phyloP scores from a whole-genome alignment of 371 early-diverging fungal genomes.

The Mucor piriformis region DNA sequence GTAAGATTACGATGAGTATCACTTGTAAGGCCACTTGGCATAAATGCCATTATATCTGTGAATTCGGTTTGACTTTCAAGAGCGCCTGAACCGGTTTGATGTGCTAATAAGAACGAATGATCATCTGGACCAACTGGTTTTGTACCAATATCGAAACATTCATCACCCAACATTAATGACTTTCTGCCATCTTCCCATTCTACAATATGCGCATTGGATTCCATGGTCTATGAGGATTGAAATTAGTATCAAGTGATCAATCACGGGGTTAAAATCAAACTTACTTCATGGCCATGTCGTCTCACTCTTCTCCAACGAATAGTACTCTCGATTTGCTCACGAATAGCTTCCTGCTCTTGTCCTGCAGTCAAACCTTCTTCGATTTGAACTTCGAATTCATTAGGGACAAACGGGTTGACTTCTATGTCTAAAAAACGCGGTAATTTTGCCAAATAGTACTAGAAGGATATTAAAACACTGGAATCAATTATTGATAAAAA shows the following conservation, averaged over 20 bases:
- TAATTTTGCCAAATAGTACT: slow-evolving; percentile 72
- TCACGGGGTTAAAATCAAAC: too few species aligned
- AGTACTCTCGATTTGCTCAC: slow-evolving; percentile 72
- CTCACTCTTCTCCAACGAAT: slow-evolving; percentile 77
- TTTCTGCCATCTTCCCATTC: slow-evolving; percentile 83
- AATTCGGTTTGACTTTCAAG: slow-evolving; percentile 72
- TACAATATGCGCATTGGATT: slow-evolving; percentile 81
- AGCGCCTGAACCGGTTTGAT: slow-evolving; percentile 64
- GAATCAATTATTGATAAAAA: too few species aligned
- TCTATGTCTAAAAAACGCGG: slow-evolving; percentile 78
- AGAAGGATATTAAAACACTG: not conserved
- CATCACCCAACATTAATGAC: slow-evolving; percentile 77
- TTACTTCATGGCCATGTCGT: slow-evolving; percentile 42
- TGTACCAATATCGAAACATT: slow-evolving; percentile 72
- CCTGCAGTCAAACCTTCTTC: slow-evolving; percentile 46
- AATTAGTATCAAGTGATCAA: too few species aligned
- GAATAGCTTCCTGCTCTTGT: slow-evolving; percentile 45
- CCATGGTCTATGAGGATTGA: slow-evolving; percentile 56
- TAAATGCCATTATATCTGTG: slow-evolving; percentile 71
- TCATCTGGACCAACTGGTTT: slow-evolving; percentile 55
- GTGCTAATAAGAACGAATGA: slow-evolving; percentile 71
- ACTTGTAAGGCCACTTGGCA: slow-evolving; percentile 62
- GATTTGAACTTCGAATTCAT: slow-evolving; percentile 55
- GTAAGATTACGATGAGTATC: slow-evolving; percentile 70
- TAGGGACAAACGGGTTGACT: slow-evolving; percentile 68